Base-by-base conservation (phyloP, 768 basidiomycete species). In the Pisolithus albus region DNA sequence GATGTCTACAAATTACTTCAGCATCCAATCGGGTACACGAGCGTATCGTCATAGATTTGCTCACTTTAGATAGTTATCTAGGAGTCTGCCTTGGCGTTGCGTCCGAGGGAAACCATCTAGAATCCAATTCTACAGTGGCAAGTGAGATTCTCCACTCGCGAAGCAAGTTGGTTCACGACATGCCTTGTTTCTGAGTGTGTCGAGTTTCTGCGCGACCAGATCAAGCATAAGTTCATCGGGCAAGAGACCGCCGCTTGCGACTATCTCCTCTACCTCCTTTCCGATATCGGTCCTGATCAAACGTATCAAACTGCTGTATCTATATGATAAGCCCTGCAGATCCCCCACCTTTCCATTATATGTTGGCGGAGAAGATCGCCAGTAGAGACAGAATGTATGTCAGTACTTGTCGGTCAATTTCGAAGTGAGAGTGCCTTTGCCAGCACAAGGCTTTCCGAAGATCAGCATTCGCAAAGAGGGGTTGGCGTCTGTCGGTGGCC, bases 61-160 rank as follows among this genome's bases (percentile, higher is more conserved):
- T 50, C 57, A 86, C 86, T 75, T 75, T 36, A 94, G 79, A 66
- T 89, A 77, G 2, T 71, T 69, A 64, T 94, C 86, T 21, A 94
- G 73, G 32, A 91, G 70, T 61, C 82, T 72, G 8, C 83, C 90
- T 64, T 94, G 92, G 13, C 78, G 80, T 7, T 90, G 73, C 6
- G 91, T 94, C 42, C 92, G 82, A 49, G 92, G 92, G 62, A 94
- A 94, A 28, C 92, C 92, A 54, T 94, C 92, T 46, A 93, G 67
- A 54, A 93, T 84, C 92, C 92, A 93, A 62, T 86, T 84, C 87
- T 92, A 30, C 26, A 37, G 39, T 54, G 56, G 52, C 41, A 49
- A n/a, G 15, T 26, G 57, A 9, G 52, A 46, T 54, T 54, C 46
- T 19, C 39, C n/a, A 39, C n/a, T 10, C 21, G 23, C 19, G 44